Percentiles rank a stretch among this genome's conserved stretches.
Evolutionary conservation across 352 stramenopile genomes (phyloP).

Genomic region (Phytophthora vignae): DNA sequence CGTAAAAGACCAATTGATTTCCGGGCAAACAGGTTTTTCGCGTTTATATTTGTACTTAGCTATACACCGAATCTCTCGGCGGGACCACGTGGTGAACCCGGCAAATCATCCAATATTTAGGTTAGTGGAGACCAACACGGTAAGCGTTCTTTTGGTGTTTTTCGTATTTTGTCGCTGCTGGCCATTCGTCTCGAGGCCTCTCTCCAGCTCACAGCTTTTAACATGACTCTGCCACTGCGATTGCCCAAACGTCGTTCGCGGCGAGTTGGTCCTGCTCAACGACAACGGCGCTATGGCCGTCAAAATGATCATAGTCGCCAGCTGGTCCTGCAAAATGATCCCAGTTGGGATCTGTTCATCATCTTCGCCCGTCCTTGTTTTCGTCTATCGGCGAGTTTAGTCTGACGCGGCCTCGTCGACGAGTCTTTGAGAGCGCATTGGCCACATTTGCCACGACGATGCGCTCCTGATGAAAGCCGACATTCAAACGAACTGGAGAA

Average conservation of each 20-base stretch:
- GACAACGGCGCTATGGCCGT: not conserved
- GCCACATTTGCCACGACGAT: conserved; percentile 21
- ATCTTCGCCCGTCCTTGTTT: conserved; percentile 27
- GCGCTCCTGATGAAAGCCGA: conserved; percentile 7
- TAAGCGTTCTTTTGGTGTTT: too few species aligned
- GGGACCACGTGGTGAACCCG: too few species aligned
- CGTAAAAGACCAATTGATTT: too few species aligned
- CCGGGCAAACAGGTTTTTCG: too few species aligned
- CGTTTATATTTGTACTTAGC: too few species aligned
- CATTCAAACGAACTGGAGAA: conserved; percentile 20
- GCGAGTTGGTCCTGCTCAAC: conserved; percentile 13
- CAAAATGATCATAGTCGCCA: conserved; percentile 18
- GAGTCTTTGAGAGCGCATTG: conserved; percentile 18
- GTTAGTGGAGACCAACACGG: too few species aligned
- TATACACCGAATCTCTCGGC: too few species aligned
- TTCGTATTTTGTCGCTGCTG: too few species aligned
- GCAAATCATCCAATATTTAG: too few species aligned
- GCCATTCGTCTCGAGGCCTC: conserved; percentile 27
- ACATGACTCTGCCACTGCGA: conserved; percentile 22
- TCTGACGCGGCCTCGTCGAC: conserved; percentile 30
- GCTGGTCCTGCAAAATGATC: conserved; percentile 16
- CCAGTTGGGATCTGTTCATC: conserved; percentile 26
- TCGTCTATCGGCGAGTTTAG: conserved; percentile 10
- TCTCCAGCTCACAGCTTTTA: conserved; percentile 12
- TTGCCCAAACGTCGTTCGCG: conserved; percentile 19